Percentiles rank a stretch among this genome's conserved stretches.
These are phyloP conservation scores for Nemania serpens DNA, from an alignment of 2,329 filamentous ascomycete genomes.

Conservation along the genomic window DNA sequence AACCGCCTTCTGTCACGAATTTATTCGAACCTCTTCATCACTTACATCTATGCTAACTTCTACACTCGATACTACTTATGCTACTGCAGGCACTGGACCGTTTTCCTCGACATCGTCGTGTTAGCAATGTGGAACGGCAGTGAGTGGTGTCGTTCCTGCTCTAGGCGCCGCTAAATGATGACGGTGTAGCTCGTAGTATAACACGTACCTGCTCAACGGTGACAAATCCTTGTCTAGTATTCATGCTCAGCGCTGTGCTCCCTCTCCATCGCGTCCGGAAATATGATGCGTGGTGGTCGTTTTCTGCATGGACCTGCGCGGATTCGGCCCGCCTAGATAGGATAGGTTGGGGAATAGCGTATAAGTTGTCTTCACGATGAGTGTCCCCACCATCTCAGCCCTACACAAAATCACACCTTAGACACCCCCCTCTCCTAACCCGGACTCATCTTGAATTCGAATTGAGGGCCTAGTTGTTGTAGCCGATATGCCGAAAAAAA, in stretches of 20 bases:
- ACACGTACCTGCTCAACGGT: background rate
- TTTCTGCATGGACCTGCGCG: constrained; percentile 24
- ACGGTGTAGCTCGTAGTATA: background rate
- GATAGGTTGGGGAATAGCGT: background rate
- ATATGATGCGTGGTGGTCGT: background rate
- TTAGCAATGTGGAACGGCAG: background rate
- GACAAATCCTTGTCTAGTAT: background rate
- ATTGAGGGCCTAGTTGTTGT: background rate
- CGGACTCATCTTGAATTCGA: background rate
- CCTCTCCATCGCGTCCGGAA: background rate
- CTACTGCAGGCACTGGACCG: background rate
- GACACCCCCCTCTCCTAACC: constrained; percentile 6
- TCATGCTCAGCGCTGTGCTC: background rate
- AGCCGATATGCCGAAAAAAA: too few species aligned
- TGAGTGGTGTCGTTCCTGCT: background rate
- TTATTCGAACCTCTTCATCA: too few species aligned
- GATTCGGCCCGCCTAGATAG: constrained; percentile 24
- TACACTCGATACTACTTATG: too few species aligned
- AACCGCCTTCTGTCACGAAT: too few species aligned
- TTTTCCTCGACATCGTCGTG: background rate
- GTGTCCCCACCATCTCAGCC: constrained; percentile 39
- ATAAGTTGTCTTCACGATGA: constrained; percentile 12
- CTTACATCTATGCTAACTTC: too few species aligned
- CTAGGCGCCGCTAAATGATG: background rate
- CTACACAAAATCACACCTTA: constrained; percentile 27